phyloP scores from a whole-genome alignment of 805 yeast genomes.

The Lipomyces mesembrius region DNA sequence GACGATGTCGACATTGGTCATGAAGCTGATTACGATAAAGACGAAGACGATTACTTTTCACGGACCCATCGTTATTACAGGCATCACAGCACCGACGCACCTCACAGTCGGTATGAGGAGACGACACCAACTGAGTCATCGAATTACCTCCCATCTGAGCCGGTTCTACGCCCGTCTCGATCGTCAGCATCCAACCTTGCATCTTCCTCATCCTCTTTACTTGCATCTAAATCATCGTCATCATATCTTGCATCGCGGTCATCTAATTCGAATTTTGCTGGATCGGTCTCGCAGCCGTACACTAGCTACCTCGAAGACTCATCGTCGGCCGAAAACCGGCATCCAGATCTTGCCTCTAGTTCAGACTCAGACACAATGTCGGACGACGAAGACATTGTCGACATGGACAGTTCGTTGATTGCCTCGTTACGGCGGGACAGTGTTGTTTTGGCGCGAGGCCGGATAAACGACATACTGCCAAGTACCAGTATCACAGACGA shows the following conservation, averaged over 20 bases:
- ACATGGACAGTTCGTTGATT: slow-evolving; percentile 29
- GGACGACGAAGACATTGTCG: slow-evolving; percentile 33
- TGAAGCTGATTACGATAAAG: background rate
- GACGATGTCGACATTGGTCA: slow-evolving; percentile 22
- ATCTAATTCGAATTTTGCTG: slow-evolving; percentile 19
- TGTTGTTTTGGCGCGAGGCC: slow-evolving; percentile 35
- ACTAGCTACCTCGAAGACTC: slow-evolving; percentile 16
- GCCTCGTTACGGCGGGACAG: slow-evolving; percentile 31
- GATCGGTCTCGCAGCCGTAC: slow-evolving; percentile 7
- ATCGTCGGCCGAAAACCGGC: slow-evolving; percentile 1
- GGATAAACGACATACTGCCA: slow-evolving; percentile 26
- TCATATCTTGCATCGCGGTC: slow-evolving; percentile 11
- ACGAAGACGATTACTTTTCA: background rate
- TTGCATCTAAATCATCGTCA: slow-evolving; percentile 1
- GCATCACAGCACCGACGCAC: background rate
- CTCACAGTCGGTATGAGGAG: slow-evolving; percentile 14
- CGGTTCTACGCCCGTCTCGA: background rate
- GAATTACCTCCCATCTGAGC: background rate
- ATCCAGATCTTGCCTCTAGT: slow-evolving; percentile 10
- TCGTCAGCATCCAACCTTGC: background rate
- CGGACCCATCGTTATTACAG: background rate
- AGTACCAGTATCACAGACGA: slow-evolving; percentile 12
- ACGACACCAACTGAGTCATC: slow-evolving; percentile 5
- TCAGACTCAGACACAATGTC: slow-evolving; percentile 16
- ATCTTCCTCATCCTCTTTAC: background rate